Evolutionary conservation across 805 yeast species (phyloP).

Genomic region (Starmera amethionina): DNA sequence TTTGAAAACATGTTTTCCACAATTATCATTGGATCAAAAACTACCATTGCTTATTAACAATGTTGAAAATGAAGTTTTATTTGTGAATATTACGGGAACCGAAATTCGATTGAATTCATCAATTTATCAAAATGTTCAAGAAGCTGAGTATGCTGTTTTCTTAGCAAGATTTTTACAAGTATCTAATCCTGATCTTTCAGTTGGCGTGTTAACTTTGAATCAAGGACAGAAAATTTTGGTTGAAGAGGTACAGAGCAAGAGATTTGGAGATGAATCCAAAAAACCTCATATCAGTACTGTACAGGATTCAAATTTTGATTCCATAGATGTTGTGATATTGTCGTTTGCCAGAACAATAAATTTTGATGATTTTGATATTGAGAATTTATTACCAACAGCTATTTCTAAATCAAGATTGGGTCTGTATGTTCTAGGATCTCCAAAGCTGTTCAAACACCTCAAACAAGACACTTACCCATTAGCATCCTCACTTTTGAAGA

Average conservation of each 20-base stretch:
- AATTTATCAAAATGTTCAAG: conserved; percentile 27
- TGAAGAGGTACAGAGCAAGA: conserved; percentile 26
- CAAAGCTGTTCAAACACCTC: too few species aligned
- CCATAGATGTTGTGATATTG: conserved; percentile 2
- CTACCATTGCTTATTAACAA: neutral
- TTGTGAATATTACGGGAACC: conserved; percentile 23
- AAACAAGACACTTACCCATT: too few species aligned
- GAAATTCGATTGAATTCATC: conserved; percentile 19
- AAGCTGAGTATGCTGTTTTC: conserved; percentile 38
- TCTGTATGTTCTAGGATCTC: neutral
- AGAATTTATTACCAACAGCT: neutral
- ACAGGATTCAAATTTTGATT: neutral
- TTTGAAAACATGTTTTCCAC: neutral
- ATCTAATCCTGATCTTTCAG: conserved; percentile 29
- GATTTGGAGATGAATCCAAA: conserved; percentile 6
- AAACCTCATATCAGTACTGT: conserved; percentile 1
- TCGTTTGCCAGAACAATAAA: neutral
- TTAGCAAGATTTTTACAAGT: conserved; percentile 36
- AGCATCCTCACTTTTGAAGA: too few species aligned
- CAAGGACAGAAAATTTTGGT: conserved; percentile 32
- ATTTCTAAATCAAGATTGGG: neutral
- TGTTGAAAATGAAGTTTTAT: conserved; percentile 11
- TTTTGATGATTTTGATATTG: neutral
- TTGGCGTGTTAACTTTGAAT: conserved; percentile 32
- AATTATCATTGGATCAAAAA: neutral